A percentile compares a stretch with the other conserved stretches of the same genome.
These are phyloP conservation scores for Penicillium sp. DNA, from an alignment of 2,329 filamentous ascomycete genomes.

Conservation along the genomic window DNA sequence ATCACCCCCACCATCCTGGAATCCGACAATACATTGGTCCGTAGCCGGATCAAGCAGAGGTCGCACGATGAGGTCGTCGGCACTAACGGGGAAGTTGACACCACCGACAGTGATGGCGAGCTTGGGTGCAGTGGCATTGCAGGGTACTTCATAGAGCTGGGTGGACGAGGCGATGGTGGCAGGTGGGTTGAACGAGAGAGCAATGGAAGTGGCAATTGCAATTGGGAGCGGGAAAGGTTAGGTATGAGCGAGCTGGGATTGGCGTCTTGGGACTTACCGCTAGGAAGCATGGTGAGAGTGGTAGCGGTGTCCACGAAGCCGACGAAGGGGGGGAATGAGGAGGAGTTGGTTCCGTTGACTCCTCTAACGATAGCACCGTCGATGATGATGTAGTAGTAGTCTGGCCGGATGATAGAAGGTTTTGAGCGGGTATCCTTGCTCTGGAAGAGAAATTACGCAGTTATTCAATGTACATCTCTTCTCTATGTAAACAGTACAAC, in stretches of 20 bases:
- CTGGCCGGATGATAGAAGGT: not conserved
- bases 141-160: not conserved
- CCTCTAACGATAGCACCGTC: not conserved
- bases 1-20: not conserved
- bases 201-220: not conserved
- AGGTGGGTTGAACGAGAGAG: not conserved
- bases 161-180: not conserved
- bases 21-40: not conserved
- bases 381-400: constrained; percentile 2
- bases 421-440: not conserved
- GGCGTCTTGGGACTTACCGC: not conserved
- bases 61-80: not conserved
- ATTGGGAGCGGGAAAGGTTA: not conserved
- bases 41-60: not conserved
- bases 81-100: not conserved
- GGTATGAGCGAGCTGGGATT: not conserved
- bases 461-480: not conserved
- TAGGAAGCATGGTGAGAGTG: not conserved
- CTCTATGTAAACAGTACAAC: not conserved
- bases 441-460: not conserved
- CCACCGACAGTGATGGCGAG: not conserved
- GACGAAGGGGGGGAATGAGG: not conserved
- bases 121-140: not conserved
- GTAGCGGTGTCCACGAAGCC: not conserved
- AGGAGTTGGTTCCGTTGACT: not conserved